Conservation (phyloP, 371 early-diverging fungal species). For the Syncephalastrum racemosum region DNA sequence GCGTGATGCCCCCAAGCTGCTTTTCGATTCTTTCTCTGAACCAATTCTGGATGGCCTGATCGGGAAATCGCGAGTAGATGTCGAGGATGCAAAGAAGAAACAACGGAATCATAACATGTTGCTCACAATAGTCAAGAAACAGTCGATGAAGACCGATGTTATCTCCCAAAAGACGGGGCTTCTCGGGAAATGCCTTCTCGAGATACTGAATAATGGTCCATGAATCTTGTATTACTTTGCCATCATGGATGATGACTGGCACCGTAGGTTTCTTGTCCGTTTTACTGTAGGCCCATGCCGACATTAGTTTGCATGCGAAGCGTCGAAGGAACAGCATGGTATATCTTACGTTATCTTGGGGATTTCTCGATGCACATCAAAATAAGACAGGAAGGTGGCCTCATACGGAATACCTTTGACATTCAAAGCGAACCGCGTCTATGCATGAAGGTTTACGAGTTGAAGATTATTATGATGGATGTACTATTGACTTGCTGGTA, state of each 20-base stretch:
- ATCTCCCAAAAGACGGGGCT: slow-evolving; percentile 5
- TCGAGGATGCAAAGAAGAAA: slow-evolving; percentile 1
- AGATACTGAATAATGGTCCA: slow-evolving; percentile 13
- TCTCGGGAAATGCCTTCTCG: slow-evolving; percentile 9
- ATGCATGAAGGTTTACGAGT: too few species aligned
- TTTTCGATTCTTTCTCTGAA: slow-evolving; percentile 10
- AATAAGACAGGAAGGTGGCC: slow-evolving; percentile 5
- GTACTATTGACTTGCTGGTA: too few species aligned
- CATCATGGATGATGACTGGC: slow-evolving; percentile 11
- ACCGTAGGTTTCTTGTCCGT: slow-evolving; percentile 6
- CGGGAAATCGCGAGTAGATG: background rate
- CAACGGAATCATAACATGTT: background rate
- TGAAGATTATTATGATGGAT: too few species aligned
- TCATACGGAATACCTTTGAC: slow-evolving; percentile 9
- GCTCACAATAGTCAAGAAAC: slow-evolving; percentile 6
- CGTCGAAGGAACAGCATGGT: background rate
- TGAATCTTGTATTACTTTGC: slow-evolving; percentile 13
- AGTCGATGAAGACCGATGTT: slow-evolving; percentile 7
- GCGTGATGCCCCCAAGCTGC: background rate
- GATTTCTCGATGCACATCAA: slow-evolving; percentile 8
- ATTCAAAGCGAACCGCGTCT: too few species aligned
- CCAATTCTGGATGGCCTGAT: slow-evolving; percentile 8
- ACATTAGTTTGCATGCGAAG: background rate
- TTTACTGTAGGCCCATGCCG: background rate
- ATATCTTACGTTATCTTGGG: slow-evolving; percentile 8